phyloP scores from a whole-genome alignment of 73 alveolate species.

The Paramecium primaurelia region DNA sequence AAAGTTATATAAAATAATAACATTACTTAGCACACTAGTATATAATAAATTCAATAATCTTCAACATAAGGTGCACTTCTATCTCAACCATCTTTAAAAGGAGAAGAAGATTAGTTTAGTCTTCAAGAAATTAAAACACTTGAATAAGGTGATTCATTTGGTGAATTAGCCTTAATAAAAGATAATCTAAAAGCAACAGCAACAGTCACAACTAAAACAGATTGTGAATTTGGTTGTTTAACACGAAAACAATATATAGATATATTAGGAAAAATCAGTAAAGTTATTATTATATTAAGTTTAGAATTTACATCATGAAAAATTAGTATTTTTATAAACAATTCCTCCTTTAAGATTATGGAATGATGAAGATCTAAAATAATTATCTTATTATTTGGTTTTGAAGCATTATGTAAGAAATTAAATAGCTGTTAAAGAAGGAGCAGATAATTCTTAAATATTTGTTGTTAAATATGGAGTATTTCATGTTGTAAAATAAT shows the following conservation, averaged over 20 bases:
- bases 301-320: background rate
- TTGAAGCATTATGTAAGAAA: background rate
- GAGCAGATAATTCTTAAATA: background rate
- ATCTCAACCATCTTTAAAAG: background rate
- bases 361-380: conserved; percentile 8
- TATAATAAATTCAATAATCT: background rate
- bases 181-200: conserved; percentile 47
- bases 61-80: background rate
- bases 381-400: conserved; percentile 1
- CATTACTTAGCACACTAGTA: background rate
- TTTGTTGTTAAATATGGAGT: conserved; percentile 41
- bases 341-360: background rate
- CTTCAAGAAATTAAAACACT: conserved; percentile 26
- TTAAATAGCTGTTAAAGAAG: background rate
- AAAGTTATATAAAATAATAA: background rate
- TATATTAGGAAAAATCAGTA: conserved; percentile 38
- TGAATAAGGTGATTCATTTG: conserved; percentile 43
- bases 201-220: conserved; percentile 22
- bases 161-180: conserved; percentile 37
- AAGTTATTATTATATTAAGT: background rate
- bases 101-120: background rate
- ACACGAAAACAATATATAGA: conserved; percentile 8
- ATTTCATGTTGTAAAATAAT: background rate
- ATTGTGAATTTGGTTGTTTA: conserved; percentile 26
- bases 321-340: background rate